These are phyloP conservation scores for Zasmidium citrigriseum DNA, from an alignment of 2,329 filamentous ascomycete species.

Conservation along the genomic window DNA sequence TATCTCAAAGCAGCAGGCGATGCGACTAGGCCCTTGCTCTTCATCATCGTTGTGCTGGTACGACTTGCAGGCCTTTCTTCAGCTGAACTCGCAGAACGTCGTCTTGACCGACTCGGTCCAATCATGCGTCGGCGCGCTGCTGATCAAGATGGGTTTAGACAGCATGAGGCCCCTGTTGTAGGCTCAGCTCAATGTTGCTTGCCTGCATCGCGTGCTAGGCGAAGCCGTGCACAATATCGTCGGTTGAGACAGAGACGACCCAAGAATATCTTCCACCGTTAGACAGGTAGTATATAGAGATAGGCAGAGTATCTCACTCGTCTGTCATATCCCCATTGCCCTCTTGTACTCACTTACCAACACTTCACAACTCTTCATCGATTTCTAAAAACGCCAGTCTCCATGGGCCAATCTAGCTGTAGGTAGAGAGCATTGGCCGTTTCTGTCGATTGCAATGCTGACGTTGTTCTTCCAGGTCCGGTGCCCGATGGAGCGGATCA, in stretches of 20 bases:
- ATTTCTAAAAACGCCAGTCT: neutral
- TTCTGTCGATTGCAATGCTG: neutral
- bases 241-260: neutral
- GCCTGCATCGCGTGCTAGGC: neutral
- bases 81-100: neutral
- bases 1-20: neutral
- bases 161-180: neutral
- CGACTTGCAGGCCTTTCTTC: neutral
- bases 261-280: neutral
- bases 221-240: neutral
- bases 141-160: neutral
- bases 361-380: neutral
- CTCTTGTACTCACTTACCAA: neutral
- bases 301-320: neutral
- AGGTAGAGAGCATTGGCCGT: neutral
- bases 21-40: neutral
- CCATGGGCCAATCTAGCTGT: neutral
- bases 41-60: neutral
- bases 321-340: neutral
- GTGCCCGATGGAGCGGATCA: slow-evolving; percentile 18
- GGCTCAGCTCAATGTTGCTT: neutral
- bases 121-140: neutral
- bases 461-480: neutral
- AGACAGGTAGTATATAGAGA: neutral
- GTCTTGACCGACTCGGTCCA: neutral